These are phyloP conservation scores for Moesziomyces sp. DNA, from an alignment of 1,284 basidiomycete genomes.

Conservation along the genomic window DNA sequence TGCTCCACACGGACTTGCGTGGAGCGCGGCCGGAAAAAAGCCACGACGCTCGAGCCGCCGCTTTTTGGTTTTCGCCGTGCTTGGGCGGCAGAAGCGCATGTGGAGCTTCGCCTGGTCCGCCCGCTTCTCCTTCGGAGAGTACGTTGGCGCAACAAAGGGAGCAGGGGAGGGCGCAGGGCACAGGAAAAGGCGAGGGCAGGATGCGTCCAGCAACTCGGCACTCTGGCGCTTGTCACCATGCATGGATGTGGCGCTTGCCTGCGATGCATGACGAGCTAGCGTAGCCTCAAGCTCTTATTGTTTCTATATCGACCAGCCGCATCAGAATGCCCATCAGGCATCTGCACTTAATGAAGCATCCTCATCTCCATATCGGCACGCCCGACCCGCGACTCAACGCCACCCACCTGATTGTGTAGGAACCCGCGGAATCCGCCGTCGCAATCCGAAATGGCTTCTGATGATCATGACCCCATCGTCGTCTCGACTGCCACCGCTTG, in stretches of 20 bases:
- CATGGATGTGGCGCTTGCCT: not conserved
- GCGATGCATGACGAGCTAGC: not conserved
- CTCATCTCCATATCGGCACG: not conserved
- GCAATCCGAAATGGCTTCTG: slow-evolving; percentile 6
- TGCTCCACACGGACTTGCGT: not conserved
- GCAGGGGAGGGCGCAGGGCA: no score
- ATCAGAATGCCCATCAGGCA: not conserved
- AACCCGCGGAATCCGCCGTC: not conserved
- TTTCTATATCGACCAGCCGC: no score
- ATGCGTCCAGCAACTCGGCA: no score
- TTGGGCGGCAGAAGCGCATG: not conserved
- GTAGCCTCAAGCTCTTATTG: no score
- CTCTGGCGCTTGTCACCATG: not conserved
- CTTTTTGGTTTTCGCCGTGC: not conserved
- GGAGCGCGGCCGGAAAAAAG: not conserved
- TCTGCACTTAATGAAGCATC: not conserved
- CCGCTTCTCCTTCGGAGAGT: no score
- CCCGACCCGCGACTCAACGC: no score
- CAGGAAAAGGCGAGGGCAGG: no score
- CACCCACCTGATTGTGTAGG: no score
- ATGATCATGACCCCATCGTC: slow-evolving; percentile 26
- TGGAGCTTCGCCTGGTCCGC: not conserved
- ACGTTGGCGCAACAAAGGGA: no score
- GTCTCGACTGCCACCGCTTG: slow-evolving; percentile 35
- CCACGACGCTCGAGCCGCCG: not conserved